phyloP scores from a whole-genome alignment of 306 rosid species.

The Cucumis sativus region Cucumber_9930_V3 NC_026656.2:19305001-19305500 shows the following conservation, averaged over 20 bases:
- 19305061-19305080: slow-evolving; percentile 24
- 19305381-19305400: neutral
- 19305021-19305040: slow-evolving; percentile 19
- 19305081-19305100: slow-evolving; percentile 27
- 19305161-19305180: neutral
- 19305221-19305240: neutral
- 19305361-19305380: neutral
- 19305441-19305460: neutral
- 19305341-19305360: no score
- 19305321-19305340: no score
- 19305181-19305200: neutral
- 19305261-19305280: no score
- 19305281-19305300: no score
- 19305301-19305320: no score
- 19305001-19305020: slow-evolving; percentile 34
- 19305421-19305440: neutral
- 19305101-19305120: slow-evolving; percentile 38
- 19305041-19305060: slow-evolving; percentile 23
- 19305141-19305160: no score
- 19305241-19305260: neutral
- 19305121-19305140: slow-evolving; percentile 1
- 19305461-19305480: neutral
- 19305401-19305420: neutral
- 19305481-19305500: slow-evolving; percentile 36
- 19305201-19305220: neutral